Evolutionary conservation across 2,329 filamentous ascomycete genomes (phyloP).

Genomic region (Arthrobotrys megalospora): DNA sequence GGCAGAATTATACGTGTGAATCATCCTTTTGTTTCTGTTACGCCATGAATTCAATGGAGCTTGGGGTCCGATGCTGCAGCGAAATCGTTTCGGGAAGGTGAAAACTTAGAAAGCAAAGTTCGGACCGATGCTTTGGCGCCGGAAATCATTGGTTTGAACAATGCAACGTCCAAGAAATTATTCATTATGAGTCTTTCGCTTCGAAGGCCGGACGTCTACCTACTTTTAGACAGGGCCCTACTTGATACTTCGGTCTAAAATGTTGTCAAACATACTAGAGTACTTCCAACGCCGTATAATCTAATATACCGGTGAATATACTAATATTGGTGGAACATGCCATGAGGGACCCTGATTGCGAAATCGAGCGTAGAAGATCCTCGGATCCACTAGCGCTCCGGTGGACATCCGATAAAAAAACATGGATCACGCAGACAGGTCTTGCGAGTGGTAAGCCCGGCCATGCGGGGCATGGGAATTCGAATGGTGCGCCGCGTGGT

Average conservation of each 20-base stretch:
- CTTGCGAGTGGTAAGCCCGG: constrained; percentile 31
- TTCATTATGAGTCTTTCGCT: constrained; percentile 2
- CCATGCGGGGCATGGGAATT: constrained; percentile 1
- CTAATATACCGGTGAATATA: too few species aligned
- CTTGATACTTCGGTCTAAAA: background rate
- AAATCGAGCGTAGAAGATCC: constrained; percentile 1
- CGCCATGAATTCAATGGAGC: background rate
- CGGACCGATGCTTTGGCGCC: constrained; percentile 12
- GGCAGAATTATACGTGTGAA: constrained; percentile 10
- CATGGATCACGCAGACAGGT: constrained; percentile 55
- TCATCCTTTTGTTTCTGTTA: constrained; percentile 34
- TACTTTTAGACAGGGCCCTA: background rate
- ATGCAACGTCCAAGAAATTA: background rate
- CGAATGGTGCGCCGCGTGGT: background rate
- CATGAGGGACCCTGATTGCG: constrained; percentile 17
- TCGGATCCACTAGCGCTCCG: constrained; percentile 25
- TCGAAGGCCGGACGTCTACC: background rate
- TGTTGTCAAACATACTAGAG: background rate
- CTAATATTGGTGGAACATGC: background rate
- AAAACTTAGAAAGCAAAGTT: constrained; percentile 6
- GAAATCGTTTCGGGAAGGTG: constrained; percentile 42
- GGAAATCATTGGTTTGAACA: background rate
- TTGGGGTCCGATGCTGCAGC: constrained; percentile 12
- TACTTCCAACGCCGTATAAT: too few species aligned
- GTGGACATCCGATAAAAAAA: constrained; percentile 23